Percentiles rank a stretch among this genome's conserved stretches.
These are phyloP conservation scores for Ogataea allantospora DNA, from an alignment of 805 yeast species.

Conservation along the genomic window DNA sequence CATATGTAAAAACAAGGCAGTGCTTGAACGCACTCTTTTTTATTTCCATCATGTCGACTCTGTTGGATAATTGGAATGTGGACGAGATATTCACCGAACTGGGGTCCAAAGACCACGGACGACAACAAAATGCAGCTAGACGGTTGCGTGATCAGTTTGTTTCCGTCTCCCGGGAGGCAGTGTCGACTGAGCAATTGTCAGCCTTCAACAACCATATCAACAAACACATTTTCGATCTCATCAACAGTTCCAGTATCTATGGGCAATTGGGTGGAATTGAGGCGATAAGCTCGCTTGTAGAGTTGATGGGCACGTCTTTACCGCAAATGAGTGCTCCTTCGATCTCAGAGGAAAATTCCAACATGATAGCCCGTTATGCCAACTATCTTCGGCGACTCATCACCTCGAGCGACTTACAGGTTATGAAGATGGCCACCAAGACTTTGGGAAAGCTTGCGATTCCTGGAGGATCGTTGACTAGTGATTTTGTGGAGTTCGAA, in stretches of 20 bases:
- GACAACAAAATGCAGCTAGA: conserved; percentile 55
- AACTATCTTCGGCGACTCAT: conserved; percentile 79
- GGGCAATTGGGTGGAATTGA: conserved; percentile 88
- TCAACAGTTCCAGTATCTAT: conserved; percentile 67
- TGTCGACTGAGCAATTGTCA: conserved; percentile 76
- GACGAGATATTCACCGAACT: conserved; percentile 54
- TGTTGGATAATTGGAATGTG: conserved; percentile 22
- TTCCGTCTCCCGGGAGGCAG: conserved; percentile 68
- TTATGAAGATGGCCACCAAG: conserved; percentile 82
- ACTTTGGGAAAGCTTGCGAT: conserved; percentile 87
- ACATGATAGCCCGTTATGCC: conserved; percentile 87
- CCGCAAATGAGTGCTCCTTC: conserved; percentile 35
- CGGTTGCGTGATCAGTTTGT: conserved; percentile 70
- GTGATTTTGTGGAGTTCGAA: conserved; percentile 90
- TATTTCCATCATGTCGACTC: conserved; percentile 9
- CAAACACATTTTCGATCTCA: conserved; percentile 79
- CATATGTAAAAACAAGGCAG: conserved; percentile 4
- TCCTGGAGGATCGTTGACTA: conserved; percentile 86
- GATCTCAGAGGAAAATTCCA: conserved; percentile 68
- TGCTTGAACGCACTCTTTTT: conserved; percentile 4
- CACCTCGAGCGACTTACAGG: conserved; percentile 77
- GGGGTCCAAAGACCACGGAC: conserved; percentile 41
- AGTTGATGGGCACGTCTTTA: conserved; percentile 65
- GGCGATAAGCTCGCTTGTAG: conserved; percentile 85
- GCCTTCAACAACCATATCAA: conserved; percentile 82